Base-by-base conservation (phyloP, 257 asterid genomes). In the Primulina huaijiensis region DNA sequence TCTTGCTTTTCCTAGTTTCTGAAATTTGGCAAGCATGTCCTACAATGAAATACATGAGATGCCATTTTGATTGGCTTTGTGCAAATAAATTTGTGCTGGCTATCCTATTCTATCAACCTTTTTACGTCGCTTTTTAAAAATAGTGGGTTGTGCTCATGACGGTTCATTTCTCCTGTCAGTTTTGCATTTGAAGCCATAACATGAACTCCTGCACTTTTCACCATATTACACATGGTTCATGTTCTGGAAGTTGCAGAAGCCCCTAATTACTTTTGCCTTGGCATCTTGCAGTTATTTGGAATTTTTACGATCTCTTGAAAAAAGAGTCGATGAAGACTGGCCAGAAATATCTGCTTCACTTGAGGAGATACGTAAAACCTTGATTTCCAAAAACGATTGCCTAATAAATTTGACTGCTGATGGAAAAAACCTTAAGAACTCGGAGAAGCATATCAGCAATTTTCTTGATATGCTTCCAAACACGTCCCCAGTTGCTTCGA, bases 391-490 rank as follows among this genome's bases (percentile, higher is more conserved):
- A 79, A 77, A 84, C 62, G 90, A 80, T 50, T 91, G 99, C 89
- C 85, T 94, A 34, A 71, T 94, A 65, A 94, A 94, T 82, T 83
- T 94, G 78, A 94, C 99, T 14, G 90, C 96, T 64, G 97, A 91
- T 79, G 91, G 87, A 70, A 85, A 85, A 72, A 91, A 79, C 79
- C 97, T 94, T 52, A 67, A 70, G 71, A 76, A 75, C 67, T 74
- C 96, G 2, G 95, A 94, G 82, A 84, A 80, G 73, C 81, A 91
- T 69, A 80, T 91, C 67, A 68, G 90, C 84, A 85, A 83, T 66
- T 94, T 94, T 80, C 90, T 94, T 33, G 93, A 91, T 79, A 70
- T 82, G 91, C 97, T 94, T 86, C 97, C 99, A 37, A 83, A 69
- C 78, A 77, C 86, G 33, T 76, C 88, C 37, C 78, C 82, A 46